Evolutionary conservation across 352 stramenopile species (phyloP).

Genomic region (Globisporangium middletonii): DNA sequence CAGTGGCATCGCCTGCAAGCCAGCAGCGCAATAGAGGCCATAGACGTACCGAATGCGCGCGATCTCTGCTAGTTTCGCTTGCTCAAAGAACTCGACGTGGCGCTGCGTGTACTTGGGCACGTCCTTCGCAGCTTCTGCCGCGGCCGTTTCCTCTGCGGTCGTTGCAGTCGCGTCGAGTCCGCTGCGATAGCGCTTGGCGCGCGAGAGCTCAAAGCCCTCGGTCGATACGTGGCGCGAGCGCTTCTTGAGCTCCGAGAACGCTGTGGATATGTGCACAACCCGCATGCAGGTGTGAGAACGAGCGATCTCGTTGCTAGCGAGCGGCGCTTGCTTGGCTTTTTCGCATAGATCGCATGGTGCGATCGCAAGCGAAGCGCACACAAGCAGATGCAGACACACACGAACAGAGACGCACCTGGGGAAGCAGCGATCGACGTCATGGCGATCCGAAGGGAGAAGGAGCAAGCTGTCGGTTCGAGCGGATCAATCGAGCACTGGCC

Average conservation of each 20-base stretch:
- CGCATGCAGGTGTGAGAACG: no score
- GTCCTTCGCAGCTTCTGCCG: slow-evolving; percentile 34
- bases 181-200: slow-evolving; percentile 59
- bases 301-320: slow-evolving; percentile 13
- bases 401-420: slow-evolving; percentile 22
- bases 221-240: slow-evolving; percentile 40
- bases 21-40: not conserved
- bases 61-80: slow-evolving; percentile 77
- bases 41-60: slow-evolving; percentile 47
- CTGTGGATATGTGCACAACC: slow-evolving; percentile 3
- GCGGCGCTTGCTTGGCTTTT: not conserved
- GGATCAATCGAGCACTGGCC: not conserved
- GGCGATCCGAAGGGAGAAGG: not conserved
- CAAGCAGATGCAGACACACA: not conserved
- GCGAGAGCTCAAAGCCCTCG: slow-evolving; percentile 49
- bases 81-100: slow-evolving; percentile 86
- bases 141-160: slow-evolving; percentile 17
- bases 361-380: not conserved
- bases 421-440: slow-evolving; percentile 75
- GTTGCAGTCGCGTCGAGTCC: slow-evolving; percentile 11
- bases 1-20: not conserved
- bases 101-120: slow-evolving; percentile 82
- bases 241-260: slow-evolving; percentile 71
- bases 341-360: no score
- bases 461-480: no score